phyloP scores from a whole-genome alignment of 1,284 basidiomycete species.

The Heterobasidion annosum region DNA sequence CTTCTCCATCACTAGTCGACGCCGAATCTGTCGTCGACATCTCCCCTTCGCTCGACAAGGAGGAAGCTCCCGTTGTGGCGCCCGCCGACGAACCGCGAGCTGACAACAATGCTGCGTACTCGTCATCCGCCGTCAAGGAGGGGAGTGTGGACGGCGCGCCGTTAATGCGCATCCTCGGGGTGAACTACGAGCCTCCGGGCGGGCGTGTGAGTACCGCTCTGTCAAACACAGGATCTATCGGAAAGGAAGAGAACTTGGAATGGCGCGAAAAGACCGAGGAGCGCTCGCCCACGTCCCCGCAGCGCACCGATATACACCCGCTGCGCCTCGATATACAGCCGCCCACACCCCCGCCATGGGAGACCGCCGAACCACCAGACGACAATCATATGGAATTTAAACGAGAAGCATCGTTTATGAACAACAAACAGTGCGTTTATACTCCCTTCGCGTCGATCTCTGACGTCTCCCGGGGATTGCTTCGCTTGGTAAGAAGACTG shows the following conservation, averaged over 20 bases:
- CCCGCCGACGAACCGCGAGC: too few species aligned
- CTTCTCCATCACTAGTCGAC: neutral
- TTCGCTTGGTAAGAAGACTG: neutral
- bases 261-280: slow-evolving; percentile 5
- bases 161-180: neutral
- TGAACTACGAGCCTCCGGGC: neutral
- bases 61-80: too few species aligned
- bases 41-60: too few species aligned
- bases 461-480: slow-evolving; percentile 4
- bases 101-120: neutral
- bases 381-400: neutral
- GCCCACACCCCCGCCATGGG: slow-evolving; percentile 52
- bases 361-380: slow-evolving; percentile 28
- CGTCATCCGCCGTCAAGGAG: neutral
- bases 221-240: neutral
- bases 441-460: neutral
- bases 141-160: neutral
- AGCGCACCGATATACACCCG: slow-evolving; percentile 16
- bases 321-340: slow-evolving; percentile 26
- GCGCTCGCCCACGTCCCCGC: slow-evolving; percentile 1
- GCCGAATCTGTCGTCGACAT: neutral
- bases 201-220: neutral
- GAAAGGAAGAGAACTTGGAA: slow-evolving; percentile 4
- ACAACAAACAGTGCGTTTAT: neutral
- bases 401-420: neutral